Base-by-base conservation (phyloP, 208 protist species). In the Trypanosomatidae sp. region DNA sequence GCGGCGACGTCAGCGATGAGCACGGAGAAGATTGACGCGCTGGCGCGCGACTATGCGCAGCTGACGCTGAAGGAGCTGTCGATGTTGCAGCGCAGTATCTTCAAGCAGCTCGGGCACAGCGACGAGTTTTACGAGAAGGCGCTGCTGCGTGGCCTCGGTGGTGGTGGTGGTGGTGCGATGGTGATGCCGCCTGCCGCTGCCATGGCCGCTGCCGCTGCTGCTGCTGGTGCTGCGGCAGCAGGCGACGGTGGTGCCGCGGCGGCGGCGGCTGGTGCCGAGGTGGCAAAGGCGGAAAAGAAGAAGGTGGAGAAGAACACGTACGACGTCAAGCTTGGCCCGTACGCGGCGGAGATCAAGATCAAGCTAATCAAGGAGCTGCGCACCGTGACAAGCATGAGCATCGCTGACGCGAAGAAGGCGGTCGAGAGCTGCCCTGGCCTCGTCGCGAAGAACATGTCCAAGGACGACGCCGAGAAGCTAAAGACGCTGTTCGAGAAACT, bases 291-390 rank as follows among this genome's bases (percentile, higher is more conserved):
- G 26, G 77, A 88, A 56, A 89, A 93, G 66, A 90, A 89, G 54
- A 90, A 93, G 65, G 75, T 85, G 19, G 85, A 93, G 61, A 93
- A 93, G 65, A 53, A 66, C 10, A 83, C 78, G 10, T 87, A 65
- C 55, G 85, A 93, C 43, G 85, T 93, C 19, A 93, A 93, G 61
- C 58, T 93, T 22, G 74, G 62, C n/a, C 80, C 75, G 58, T 93
- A 70, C 45, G 49, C 77, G 20, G 68, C 80, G 21, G 77, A 89
- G 30, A 78, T 83, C 25, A 93, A 93, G 71, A 79, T 90, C 25
- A 89, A 93, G 62, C 71, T 93, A 6, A 93, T 93, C 48, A 93
- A 93, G 67, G 80, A 93, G 64, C 78, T 93, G 13, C 80, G 85
- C 43, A 71, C 61, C 27, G 80, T 93, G 43, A 90, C 85, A 1